Percentiles rank a stretch among this genome's conserved stretches.
These are phyloP conservation scores for Pseudogymnoascus sp. DNA, from an alignment of 2,329 filamentous ascomycete species.

Conservation along the genomic window DNA sequence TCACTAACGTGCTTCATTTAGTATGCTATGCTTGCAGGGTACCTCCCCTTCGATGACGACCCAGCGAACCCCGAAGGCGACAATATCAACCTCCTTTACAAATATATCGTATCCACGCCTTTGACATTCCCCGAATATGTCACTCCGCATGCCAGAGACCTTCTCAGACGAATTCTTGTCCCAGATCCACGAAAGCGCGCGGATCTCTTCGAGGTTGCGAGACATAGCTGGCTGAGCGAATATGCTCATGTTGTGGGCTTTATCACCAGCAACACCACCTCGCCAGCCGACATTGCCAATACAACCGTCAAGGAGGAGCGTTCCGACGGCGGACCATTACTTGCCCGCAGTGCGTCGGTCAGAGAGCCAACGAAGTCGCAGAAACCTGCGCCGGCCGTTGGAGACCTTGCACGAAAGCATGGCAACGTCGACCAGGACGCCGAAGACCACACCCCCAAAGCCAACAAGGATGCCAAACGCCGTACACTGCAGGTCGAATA, in stretches of 20 bases:
- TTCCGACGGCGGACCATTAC: conserved; percentile 47
- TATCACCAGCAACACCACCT: conserved; percentile 92
- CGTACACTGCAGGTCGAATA: conserved; percentile 97
- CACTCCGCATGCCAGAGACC: conserved; percentile 87
- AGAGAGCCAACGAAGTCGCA: conserved; percentile 70
- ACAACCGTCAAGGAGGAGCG: conserved; percentile 54
- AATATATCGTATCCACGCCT: conserved; percentile 96
- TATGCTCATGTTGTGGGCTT: conserved; percentile 95
- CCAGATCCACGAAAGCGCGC: conserved; percentile 91
- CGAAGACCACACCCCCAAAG: conserved; percentile 51
- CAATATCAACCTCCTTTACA: conserved; percentile 98
- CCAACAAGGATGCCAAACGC: conserved; percentile 74
- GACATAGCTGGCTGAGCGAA: conserved; percentile 96
- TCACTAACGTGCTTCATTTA: conserved; percentile 34
- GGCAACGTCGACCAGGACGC: conserved; percentile 63
- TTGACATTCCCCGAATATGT: conserved; percentile 98
- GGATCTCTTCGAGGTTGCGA: conserved; percentile 92
- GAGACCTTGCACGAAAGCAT: conserved; percentile 64
- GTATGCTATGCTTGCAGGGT: conserved; percentile 98
- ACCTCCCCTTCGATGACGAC: conserved; percentile 95
- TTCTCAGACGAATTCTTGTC: conserved; percentile 86
- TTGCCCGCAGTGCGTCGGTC: conserved; percentile 86
- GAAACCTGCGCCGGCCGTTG: conserved; percentile 45
- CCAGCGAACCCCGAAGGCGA: conserved; percentile 97
- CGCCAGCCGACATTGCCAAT: conserved; percentile 75